Conservation (phyloP, 495 filamentous ascomycete species). For the Trypethelium eluteriae region DNA sequence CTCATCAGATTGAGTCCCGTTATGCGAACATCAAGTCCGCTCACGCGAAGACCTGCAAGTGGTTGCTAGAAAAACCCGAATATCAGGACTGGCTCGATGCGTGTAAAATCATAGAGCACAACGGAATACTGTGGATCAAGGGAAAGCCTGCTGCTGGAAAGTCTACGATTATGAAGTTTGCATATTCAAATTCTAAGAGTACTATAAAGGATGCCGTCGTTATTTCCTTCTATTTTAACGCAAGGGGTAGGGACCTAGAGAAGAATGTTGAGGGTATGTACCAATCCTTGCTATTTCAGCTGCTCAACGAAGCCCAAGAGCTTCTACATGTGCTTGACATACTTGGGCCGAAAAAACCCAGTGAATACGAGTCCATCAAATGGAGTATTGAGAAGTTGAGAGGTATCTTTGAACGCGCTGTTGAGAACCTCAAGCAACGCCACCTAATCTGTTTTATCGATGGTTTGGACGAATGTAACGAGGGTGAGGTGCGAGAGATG, state of each 20-base stretch:
- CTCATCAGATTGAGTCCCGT: background rate
- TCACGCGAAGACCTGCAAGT: too few species aligned
- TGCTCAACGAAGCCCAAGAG: constrained; percentile 22
- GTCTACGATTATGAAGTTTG: constrained; percentile 27
- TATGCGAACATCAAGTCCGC: too few species aligned
- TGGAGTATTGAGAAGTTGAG: background rate
- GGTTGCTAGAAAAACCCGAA: too few species aligned
- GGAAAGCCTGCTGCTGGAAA: constrained; percentile 30
- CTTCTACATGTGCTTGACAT: constrained; percentile 12
- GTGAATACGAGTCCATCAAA: background rate
- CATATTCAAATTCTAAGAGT: background rate
- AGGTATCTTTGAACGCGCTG: constrained; percentile 15
- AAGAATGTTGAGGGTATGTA: constrained; percentile 29
- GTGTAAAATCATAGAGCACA: too few species aligned
- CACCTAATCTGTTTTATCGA: constrained; percentile 34
- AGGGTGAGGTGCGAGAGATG: constrained; percentile 14
- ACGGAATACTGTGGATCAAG: constrained; percentile 23
- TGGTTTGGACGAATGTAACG: constrained; percentile 39
- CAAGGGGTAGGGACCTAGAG: constrained; percentile 31
- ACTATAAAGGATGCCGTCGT: constrained; percentile 15
- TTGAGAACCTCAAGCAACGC: constrained; percentile 22
- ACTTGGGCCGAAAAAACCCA: background rate
- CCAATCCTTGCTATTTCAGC: constrained; percentile 34
- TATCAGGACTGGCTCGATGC: too few species aligned
- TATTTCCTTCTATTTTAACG: constrained; percentile 39